phyloP scores from a whole-genome alignment of 805 yeast genomes.

The Kodamaea leandrae region DNA sequence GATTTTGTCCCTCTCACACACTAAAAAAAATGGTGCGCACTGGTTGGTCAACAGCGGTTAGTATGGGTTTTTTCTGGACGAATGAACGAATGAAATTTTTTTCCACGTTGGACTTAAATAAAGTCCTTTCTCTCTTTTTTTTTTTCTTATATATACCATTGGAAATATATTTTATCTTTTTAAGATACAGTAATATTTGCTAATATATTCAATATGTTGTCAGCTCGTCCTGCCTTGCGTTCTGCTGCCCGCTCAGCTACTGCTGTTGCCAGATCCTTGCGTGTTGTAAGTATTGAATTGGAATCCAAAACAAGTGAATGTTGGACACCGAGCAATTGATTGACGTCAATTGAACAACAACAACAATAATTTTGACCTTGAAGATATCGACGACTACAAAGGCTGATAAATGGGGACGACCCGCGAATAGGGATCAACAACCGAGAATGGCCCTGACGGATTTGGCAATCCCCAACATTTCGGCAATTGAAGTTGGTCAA shows the following conservation, averaged over 20 bases:
- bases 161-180: constrained; percentile 18
- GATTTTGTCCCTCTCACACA: constrained; percentile 4
- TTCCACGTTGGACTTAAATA: constrained; percentile 11
- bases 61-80: constrained; percentile 7
- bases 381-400: neutral
- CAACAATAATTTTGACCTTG: neutral
- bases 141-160: constrained; percentile 10
- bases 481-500: neutral
- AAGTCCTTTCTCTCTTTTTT: constrained; percentile 12
- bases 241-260: constrained; percentile 78
- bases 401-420: too few relatives aligned
- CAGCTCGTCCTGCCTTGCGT: constrained; percentile 82
- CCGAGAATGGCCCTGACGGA: too few relatives aligned
- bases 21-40: constrained; percentile 10
- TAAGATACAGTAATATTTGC: constrained; percentile 12
- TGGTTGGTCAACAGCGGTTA: constrained; percentile 13
- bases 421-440: too few relatives aligned
- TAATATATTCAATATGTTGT: constrained; percentile 55
- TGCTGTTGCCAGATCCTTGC: constrained; percentile 29
- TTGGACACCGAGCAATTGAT: constrained; percentile 1
- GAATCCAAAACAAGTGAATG: neutral
- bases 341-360: neutral
- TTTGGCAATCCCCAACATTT: too few relatives aligned
- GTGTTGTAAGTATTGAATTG: constrained; percentile 24
- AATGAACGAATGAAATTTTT: constrained; percentile 10